These are phyloP conservation scores for Cryptococcus sp. DNA, from an alignment of 1,284 basidiomycete species.

Conservation along the genomic window DNA sequence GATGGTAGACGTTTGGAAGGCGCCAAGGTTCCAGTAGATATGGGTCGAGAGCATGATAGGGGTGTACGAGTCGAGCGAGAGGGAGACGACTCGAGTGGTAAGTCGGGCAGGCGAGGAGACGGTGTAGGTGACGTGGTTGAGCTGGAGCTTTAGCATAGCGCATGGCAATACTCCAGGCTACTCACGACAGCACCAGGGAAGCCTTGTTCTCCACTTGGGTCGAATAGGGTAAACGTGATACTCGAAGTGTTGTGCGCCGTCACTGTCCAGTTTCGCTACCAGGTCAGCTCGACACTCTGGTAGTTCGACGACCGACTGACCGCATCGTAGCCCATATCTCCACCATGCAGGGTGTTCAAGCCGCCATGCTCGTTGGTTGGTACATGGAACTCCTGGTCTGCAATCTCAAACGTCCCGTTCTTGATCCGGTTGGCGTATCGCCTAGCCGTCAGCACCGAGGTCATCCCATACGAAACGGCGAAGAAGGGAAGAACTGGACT, in stretches of 20 bases:
- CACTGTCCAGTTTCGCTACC: constrained; percentile 23
- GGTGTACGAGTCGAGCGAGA: constrained; percentile 23
- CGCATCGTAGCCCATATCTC: constrained; percentile 20
- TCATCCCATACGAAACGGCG: not conserved
- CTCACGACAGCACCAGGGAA: constrained; percentile 31
- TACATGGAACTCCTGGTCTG: constrained; percentile 17
- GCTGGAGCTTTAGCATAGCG: constrained; percentile 10
- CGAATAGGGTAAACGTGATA: constrained; percentile 19
- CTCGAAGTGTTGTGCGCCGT: constrained; percentile 15
- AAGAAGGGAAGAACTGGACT: constrained; percentile 1
- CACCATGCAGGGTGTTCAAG: constrained; percentile 24
- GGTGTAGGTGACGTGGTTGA: constrained; percentile 25
- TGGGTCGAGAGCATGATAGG: constrained; percentile 36
- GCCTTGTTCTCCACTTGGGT: constrained; percentile 18
- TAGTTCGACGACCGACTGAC: constrained; percentile 7
- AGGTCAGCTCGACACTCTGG: not conserved
- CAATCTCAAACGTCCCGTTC: constrained; percentile 26
- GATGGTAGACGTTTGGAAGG: constrained; percentile 16
- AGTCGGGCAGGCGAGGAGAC: constrained; percentile 15
- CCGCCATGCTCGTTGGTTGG: constrained; percentile 30
- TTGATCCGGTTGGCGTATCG: constrained; percentile 36
- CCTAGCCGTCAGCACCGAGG: constrained; percentile 8
- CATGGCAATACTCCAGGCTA: not conserved
- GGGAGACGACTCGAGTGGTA: constrained; percentile 17
- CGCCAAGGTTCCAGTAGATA: constrained; percentile 35